A percentile compares a stretch with the other conserved stretches of the same genome.
Evolutionary conservation across 768 basidiomycete species (phyloP).

Genomic region (Boletellus sp.): DNA sequence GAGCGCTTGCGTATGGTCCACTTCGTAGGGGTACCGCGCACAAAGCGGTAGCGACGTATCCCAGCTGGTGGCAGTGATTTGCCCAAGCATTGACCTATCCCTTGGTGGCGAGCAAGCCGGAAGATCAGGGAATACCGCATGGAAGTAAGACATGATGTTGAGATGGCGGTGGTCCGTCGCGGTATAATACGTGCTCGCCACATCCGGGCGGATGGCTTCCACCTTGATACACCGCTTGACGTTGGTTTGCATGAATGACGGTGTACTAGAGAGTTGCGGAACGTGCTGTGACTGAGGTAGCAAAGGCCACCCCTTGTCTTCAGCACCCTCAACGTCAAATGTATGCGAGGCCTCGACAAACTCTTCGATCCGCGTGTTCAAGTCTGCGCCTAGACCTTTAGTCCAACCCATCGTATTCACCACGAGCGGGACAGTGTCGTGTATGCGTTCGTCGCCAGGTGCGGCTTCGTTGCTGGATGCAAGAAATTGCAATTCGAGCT

Average conservation of each 20-base stretch:
- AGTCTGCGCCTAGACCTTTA: slow-evolving; percentile 86
- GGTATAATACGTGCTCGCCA: slow-evolving; percentile 30
- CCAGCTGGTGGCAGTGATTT: slow-evolving; percentile 53
- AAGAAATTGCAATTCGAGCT: slow-evolving; percentile 60
- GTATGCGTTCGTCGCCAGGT: slow-evolving; percentile 37
- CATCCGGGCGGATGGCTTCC: slow-evolving; percentile 43
- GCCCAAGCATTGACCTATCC: slow-evolving; percentile 21
- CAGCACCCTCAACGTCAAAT: slow-evolving; percentile 20
- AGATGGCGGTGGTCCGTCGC: slow-evolving; percentile 67
- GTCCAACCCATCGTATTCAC: slow-evolving; percentile 93
- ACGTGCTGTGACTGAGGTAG: slow-evolving; percentile 5
- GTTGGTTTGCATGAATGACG: not conserved
- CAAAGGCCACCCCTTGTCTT: slow-evolving; percentile 23
- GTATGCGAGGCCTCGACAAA: slow-evolving; percentile 49
- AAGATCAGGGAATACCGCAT: slow-evolving; percentile 43
- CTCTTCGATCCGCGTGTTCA: slow-evolving; percentile 67
- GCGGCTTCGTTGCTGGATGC: slow-evolving; percentile 28
- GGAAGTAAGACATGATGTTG: slow-evolving; percentile 74
- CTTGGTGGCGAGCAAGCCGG: slow-evolving; percentile 10
- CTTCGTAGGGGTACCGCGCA: slow-evolving; percentile 66
- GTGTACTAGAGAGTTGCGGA: not conserved
- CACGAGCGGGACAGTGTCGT: slow-evolving; percentile 71
- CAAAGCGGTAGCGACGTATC: slow-evolving; percentile 64
- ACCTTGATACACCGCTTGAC: slow-evolving; percentile 17
- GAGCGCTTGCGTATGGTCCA: slow-evolving; percentile 54